phyloP scores from a whole-genome alignment of 768 basidiomycete genomes.

The Suillus alpinus region DNA sequence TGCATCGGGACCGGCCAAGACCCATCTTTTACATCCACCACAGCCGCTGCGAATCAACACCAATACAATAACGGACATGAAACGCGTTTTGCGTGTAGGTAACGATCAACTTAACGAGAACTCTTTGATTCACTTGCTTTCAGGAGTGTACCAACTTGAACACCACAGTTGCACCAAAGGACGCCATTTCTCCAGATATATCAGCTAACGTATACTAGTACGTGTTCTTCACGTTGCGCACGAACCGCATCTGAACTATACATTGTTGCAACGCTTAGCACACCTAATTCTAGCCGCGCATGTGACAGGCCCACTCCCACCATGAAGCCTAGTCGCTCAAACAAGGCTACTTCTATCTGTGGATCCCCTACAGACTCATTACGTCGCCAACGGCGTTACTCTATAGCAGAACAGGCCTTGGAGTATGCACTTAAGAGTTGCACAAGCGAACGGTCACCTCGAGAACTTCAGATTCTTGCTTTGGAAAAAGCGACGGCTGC shows the following conservation, averaged over 20 bases:
- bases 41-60: constrained; percentile 15
- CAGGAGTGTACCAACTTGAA: constrained; percentile 21
- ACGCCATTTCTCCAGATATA: constrained; percentile 3
- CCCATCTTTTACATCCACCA: constrained; percentile 9
- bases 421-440: constrained; percentile 32
- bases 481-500: constrained; percentile 43
- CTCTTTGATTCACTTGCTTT: constrained; percentile 4
- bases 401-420: constrained; percentile 42
- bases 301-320: constrained; percentile 18
- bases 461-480: constrained; percentile 46
- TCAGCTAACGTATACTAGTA: constrained; percentile 13
- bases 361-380: constrained; percentile 27
- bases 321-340: constrained; percentile 4
- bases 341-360: constrained; percentile 17
- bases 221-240: constrained; percentile 19
- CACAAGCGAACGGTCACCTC: constrained; percentile 32
- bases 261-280: constrained; percentile 14
- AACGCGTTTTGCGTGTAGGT: constrained; percentile 13
- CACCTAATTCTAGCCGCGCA: constrained; percentile 16
- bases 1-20: constrained; percentile 7
- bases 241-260: neutral
- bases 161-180: constrained; percentile 7
- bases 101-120: neutral
- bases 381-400: constrained; percentile 41
- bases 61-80: constrained; percentile 4